phyloP scores from a whole-genome alignment of 768 basidiomycete species.

The Crassisporium funariophilum region DNA sequence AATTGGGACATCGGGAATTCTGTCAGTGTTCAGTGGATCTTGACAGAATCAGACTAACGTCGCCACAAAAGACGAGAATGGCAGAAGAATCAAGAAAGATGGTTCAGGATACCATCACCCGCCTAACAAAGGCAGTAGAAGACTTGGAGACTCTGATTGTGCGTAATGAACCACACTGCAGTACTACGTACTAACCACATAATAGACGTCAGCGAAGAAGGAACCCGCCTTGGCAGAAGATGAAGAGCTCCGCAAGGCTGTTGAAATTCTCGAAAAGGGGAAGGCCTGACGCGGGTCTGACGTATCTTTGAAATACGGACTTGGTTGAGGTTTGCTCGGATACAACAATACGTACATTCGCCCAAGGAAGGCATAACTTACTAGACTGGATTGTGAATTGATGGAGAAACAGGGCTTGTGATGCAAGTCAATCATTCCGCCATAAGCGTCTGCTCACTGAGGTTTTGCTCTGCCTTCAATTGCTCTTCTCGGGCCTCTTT shows the following conservation, averaged over 20 bases:
- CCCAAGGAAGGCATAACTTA: no score
- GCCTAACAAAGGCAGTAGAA: slow-evolving; percentile 61
- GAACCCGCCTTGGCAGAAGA: slow-evolving; percentile 41
- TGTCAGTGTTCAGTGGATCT: slow-evolving; percentile 37
- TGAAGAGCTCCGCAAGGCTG: slow-evolving; percentile 55
- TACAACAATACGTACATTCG: no score
- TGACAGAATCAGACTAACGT: no score
- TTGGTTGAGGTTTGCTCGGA: no score
- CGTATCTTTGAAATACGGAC: no score
- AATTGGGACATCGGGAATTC: slow-evolving; percentile 80
- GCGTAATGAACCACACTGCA: slow-evolving; percentile 32
- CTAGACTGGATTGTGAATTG: slow-evolving; percentile 3
- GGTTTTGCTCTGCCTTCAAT: no score
- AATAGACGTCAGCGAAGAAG: slow-evolving; percentile 40
- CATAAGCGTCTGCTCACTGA: no score
- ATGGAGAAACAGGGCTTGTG: no score
- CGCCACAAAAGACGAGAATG: slow-evolving; percentile 67
- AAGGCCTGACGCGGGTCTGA: slow-evolving; percentile 37
- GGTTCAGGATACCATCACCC: slow-evolving; percentile 65
- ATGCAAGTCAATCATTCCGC: no score
- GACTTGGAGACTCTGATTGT: slow-evolving; percentile 73
- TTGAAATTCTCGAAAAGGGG: slow-evolving; percentile 56
- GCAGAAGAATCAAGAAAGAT: slow-evolving; percentile 81
- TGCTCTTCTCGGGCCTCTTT: slow-evolving; percentile 44
- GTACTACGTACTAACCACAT: neutral